phyloP scores from a whole-genome alignment of 2,329 filamentous ascomycete genomes.

The Sclerotinia trifoliorum region DNA sequence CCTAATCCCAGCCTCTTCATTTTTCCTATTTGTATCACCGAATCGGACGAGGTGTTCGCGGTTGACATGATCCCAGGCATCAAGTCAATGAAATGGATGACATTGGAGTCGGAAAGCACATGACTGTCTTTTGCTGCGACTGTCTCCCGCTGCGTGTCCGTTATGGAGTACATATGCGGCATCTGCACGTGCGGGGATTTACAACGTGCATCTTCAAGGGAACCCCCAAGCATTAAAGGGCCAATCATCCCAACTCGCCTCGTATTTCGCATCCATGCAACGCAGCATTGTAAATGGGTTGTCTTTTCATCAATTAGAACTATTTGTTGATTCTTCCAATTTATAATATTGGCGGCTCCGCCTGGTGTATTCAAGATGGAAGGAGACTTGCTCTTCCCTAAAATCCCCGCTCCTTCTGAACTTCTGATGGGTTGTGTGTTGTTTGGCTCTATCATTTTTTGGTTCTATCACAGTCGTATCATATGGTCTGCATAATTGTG shows the following conservation, averaged over 20 bases:
- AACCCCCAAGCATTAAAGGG: constrained; percentile 22
- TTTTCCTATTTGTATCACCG: not conserved
- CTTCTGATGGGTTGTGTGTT: constrained; percentile 3
- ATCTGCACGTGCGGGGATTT: constrained; percentile 31
- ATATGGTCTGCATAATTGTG: constrained; percentile 18
- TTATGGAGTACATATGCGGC: constrained; percentile 27
- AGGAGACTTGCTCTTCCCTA: not conserved
- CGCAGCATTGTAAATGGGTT: constrained; percentile 12
- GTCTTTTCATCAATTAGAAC: constrained; percentile 20
- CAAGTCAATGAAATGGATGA: not conserved
- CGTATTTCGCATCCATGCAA: constrained; percentile 26
- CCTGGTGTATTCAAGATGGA: constrained; percentile 1
- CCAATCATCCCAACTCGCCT: constrained; percentile 28
- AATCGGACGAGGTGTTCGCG: not conserved
- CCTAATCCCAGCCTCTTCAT: constrained; percentile 17
- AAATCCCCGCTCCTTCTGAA: not conserved
- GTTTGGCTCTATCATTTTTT: constrained; percentile 7
- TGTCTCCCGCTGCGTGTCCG: constrained; percentile 30
- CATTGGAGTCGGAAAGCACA: constrained; percentile 28
- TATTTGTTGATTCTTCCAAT: not conserved
- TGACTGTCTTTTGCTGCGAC: constrained; percentile 28
- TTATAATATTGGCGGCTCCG: constrained; percentile 7
- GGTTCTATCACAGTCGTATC: constrained; percentile 13
- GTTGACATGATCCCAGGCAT: constrained; percentile 8
- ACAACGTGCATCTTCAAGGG: constrained; percentile 25